Base-by-base conservation (phyloP, 2,329 filamentous ascomycete species). In the Fusarium nygamai region DNA sequence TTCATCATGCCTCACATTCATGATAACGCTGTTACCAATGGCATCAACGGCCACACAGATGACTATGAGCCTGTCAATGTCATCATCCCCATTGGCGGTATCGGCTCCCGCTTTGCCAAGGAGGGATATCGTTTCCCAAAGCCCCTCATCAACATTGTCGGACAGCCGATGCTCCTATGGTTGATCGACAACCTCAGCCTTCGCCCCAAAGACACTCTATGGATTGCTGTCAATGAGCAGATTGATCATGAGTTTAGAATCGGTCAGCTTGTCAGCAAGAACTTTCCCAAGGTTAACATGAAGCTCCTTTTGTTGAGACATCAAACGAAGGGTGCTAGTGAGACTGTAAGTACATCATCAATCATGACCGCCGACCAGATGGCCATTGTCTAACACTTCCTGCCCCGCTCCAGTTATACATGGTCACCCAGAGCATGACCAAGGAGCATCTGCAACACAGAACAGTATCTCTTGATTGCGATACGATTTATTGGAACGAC, bases 211-310 rank as follows among this genome's bases (percentile, higher is more conserved):
- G 56, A 59, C 14, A 59, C 56, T n/a, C 14, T 59, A 8, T 59
- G 56, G 56, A 59, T 59, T 11, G 56, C 56, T 36, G 56, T 59
- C 31, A 59, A 59, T 12, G 56, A 59, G 41, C 41, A 59, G 11
- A 59, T 59, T n/a, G 56, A 59, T 31, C 34, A 59, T 36, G 56
- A 59, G 41, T 59, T 59, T 14, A 59, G 56, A 36, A 59, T 59
- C 6, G 56, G 56, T 9, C 56, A 59, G 41, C 56, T 59, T 2
- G 31, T 59, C 3, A 59, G 56, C 31, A 59, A 59, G 41, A 59
- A 46, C 41, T 59, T 59, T 19, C 56, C 56, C 3, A 59, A 59
- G 19, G 41, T 59, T 5, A 48, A 59, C 1, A 12, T 59, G 14
- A 59, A 46, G 31, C 41, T 59, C 1, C 9, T 59, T 3, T 12